Evolutionary conservation across 2,329 filamentous ascomycete species (phyloP), one percentile per base, ranked within the genome.

Genomic region (Emmonsiellopsis sp.): DNA sequence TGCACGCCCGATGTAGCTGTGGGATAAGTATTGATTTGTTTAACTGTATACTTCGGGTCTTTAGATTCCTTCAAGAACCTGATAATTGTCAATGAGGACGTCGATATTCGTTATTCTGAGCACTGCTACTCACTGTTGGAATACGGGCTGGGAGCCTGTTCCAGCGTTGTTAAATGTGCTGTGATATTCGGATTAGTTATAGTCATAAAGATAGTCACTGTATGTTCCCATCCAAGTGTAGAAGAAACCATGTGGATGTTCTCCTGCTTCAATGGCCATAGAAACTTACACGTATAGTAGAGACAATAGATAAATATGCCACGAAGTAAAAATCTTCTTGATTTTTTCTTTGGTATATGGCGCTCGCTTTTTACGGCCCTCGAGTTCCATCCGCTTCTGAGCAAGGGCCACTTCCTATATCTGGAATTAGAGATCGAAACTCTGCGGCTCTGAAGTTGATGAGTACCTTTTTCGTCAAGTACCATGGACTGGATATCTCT

Each of bases 221-320:
- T 4, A 2, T 3, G 10, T 10, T 17, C 17, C 11, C 31, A 10
- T 5, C 11, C 2, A 10, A 47, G 17, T 31, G 17, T 10, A 47
- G 21, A 32, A 5, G 1, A 2, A 5, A 10, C 6, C 3, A 10
- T 11, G 14, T 14, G 11, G 37, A 40, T 40, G 11, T 40, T 3
- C 14, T 40, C 37, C 21, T 27, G 37, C 11, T 40, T 14, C 11
- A 40, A 14, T 11, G 4, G 37, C 6, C 14, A 40, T 40, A 58
- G 21, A 5, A 27, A 27, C 69, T 46, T 56, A 76, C 61, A 85
- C 74, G 62, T 86, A 86, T 1, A 85, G 65, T 0, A 79, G 52
- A 0, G 75, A 75, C 2, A 87, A 68, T 0, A 77, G 58, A 53
- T 83, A 86, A 1, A 86, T 79, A 56, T 83, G 83, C 83, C 84